phyloP scores from a whole-genome alignment of 192 early-diverging fungal genomes.

The Coemansia reversa region DNA sequence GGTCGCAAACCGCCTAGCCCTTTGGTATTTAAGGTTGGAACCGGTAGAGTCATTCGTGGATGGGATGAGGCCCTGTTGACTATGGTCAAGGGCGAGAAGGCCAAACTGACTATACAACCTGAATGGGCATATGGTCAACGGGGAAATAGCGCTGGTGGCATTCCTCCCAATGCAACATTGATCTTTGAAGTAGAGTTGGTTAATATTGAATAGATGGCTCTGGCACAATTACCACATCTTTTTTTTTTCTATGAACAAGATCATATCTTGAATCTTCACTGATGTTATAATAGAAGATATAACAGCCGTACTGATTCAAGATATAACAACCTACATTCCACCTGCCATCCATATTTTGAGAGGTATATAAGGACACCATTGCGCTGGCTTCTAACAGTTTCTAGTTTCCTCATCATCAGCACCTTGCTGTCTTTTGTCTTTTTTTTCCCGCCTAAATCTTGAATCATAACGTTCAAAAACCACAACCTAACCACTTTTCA shows the following conservation, averaged over 20 bases:
- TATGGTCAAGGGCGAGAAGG: constrained; percentile 86
- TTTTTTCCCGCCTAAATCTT: too few species aligned
- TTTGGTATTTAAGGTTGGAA: constrained; percentile 81
- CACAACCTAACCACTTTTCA: background rate
- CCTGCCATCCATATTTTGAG: background rate
- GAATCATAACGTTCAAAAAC: too few species aligned
- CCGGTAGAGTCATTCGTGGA: constrained; percentile 90
- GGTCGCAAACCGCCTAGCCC: constrained; percentile 66
- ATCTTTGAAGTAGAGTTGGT: constrained; percentile 79
- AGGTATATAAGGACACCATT: background rate
- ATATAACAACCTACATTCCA: too few species aligned
- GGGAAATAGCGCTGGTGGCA: constrained; percentile 62
- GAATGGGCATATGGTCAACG: constrained; percentile 85
- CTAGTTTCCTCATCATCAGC: background rate
- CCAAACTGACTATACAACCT: constrained; percentile 74
- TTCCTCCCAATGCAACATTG: constrained; percentile 79
- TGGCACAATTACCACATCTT: background rate
- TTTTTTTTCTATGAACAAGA: too few species aligned
- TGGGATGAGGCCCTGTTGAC: constrained; percentile 86
- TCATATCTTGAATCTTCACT: too few species aligned
- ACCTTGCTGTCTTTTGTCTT: constrained; percentile 3
- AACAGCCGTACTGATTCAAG: too few species aligned
- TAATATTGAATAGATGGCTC: constrained; percentile 52
- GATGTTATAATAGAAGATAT: too few species aligned
- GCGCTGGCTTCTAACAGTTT: background rate